phyloP scores from a whole-genome alignment of 1,139 yeast genomes.

The Sugiyamaella japonica region DNA sequence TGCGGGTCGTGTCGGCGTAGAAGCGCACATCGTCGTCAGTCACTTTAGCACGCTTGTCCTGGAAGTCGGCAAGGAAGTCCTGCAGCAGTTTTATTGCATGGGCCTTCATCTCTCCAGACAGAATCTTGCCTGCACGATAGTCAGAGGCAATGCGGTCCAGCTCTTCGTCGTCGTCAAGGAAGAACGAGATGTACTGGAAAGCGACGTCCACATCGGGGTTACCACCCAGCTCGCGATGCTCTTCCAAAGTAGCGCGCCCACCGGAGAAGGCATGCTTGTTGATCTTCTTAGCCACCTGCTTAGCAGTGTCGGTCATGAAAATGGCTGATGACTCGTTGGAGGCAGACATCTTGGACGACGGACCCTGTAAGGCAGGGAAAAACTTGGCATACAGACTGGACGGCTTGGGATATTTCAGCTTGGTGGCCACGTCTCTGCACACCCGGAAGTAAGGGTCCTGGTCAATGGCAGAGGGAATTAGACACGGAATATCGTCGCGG shows the following conservation, averaged over 20 bases:
- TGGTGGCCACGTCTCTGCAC: conserved; percentile 95
- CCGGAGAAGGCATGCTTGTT: conserved; percentile 98
- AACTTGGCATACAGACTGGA: conserved; percentile 90
- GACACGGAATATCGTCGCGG: conserved; percentile 79
- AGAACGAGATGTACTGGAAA: conserved; percentile 86
- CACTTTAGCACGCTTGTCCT: conserved; percentile 68
- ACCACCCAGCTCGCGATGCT: conserved; percentile 88
- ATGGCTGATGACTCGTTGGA: conserved; percentile 82
- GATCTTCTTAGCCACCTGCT: conserved; percentile 89
- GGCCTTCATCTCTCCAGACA: conserved; percentile 93
- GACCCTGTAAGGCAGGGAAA: conserved; percentile 98
- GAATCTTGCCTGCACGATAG: conserved; percentile 76
- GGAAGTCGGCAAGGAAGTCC: conserved; percentile 76
- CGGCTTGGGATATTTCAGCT: conserved; percentile 87
- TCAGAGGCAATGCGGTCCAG: conserved; percentile 60
- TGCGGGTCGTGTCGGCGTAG: conserved; percentile 80
- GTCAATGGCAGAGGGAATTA: conserved; percentile 99
- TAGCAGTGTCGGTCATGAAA: conserved; percentile 92
- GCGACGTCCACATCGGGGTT: conserved; percentile 96
- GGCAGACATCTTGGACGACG: conserved; percentile 96
- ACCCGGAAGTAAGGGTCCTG: conserved; percentile 99
- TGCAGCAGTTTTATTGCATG: conserved; percentile 79
- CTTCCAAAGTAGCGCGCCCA: conserved; percentile 84
- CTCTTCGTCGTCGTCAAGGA: conserved; percentile 83
- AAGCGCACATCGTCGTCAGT: conserved; percentile 63